phyloP scores from a whole-genome alignment of 2,329 filamentous ascomycete species.

The Eutypa lata region DNA sequence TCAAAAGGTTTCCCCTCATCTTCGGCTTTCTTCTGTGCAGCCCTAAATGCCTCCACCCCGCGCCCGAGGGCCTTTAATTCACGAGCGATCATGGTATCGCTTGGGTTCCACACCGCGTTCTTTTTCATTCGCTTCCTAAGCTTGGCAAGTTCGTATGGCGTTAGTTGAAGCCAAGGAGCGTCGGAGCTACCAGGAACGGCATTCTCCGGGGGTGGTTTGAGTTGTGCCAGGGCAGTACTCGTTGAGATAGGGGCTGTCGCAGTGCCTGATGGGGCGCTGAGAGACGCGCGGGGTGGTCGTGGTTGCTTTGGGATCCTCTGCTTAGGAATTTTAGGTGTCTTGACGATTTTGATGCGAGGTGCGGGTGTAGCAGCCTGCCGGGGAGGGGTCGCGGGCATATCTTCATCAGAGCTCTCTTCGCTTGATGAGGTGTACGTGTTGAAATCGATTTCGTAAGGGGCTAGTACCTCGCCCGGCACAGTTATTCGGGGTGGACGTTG shows the following conservation, averaged over 20 bases:
- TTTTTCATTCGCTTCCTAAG: slow-evolving; percentile 88
- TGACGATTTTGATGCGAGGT: slow-evolving; percentile 50
- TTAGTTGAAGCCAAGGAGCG: slow-evolving; percentile 64
- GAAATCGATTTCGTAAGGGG: slow-evolving; percentile 63
- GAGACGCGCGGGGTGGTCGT: slow-evolving; percentile 25
- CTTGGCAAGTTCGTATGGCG: slow-evolving; percentile 61
- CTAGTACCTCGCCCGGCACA: slow-evolving; percentile 63
- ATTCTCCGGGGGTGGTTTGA: slow-evolving; percentile 59
- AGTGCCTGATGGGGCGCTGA: slow-evolving; percentile 33
- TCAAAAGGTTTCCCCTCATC: slow-evolving; percentile 63
- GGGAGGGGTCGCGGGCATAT: slow-evolving; percentile 39
- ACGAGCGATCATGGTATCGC: slow-evolving; percentile 79
- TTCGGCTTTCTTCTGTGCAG: slow-evolving; percentile 63
- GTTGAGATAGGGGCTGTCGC: slow-evolving; percentile 40
- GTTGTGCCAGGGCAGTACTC: slow-evolving; percentile 35
- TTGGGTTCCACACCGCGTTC: slow-evolving; percentile 81
- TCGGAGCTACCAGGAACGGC: slow-evolving; percentile 56
- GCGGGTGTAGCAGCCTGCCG: slow-evolving; percentile 33
- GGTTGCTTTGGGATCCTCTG: slow-evolving; percentile 31
- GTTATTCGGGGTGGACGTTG: slow-evolving; percentile 56
- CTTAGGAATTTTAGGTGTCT: slow-evolving; percentile 45
- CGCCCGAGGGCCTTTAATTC: slow-evolving; percentile 71
- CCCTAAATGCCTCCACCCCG: slow-evolving; percentile 58
- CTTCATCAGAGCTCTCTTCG: slow-evolving; percentile 51
- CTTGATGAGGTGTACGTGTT: slow-evolving; percentile 53